Evolutionary conservation across 2,329 filamentous ascomycete species (phyloP).

Genomic region (Calonectria pauciramosa): DNA sequence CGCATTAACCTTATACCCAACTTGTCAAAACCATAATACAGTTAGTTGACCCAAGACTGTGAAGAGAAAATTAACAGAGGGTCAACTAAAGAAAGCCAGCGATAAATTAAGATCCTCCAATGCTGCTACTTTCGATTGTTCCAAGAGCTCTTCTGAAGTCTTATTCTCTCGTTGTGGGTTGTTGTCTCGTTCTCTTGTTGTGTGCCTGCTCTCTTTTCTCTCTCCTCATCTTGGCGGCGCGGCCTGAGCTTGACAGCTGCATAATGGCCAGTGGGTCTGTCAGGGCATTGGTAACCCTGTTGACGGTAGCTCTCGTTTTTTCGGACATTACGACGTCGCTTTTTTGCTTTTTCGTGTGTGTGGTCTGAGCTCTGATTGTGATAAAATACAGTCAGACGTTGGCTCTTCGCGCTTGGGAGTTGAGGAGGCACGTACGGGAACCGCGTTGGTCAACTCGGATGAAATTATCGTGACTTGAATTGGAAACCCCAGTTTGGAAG

Average conservation of each 20-base stretch:
- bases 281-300: neutral
- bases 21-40: neutral
- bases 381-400: neutral
- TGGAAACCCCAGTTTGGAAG: neutral
- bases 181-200: neutral
- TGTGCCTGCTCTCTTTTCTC: neutral
- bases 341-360: neutral
- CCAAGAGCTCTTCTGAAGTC: neutral
- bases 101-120: neutral
- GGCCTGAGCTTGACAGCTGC: slow-evolving; percentile 16
- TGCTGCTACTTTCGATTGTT: neutral
- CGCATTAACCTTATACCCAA: neutral
- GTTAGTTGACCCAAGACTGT: neutral
- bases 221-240: slow-evolving; percentile 6
- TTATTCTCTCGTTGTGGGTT: neutral
- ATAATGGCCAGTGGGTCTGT: slow-evolving; percentile 5
- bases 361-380: neutral
- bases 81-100: neutral
- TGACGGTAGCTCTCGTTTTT: neutral
- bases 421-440: neutral
- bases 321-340: neutral
- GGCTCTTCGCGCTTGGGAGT: neutral
- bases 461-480: neutral
- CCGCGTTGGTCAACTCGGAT: no score
- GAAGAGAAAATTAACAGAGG: neutral